phyloP scores from a whole-genome alignment of 208 protist genomes.

The Leishmania braziliensis region DNA sequence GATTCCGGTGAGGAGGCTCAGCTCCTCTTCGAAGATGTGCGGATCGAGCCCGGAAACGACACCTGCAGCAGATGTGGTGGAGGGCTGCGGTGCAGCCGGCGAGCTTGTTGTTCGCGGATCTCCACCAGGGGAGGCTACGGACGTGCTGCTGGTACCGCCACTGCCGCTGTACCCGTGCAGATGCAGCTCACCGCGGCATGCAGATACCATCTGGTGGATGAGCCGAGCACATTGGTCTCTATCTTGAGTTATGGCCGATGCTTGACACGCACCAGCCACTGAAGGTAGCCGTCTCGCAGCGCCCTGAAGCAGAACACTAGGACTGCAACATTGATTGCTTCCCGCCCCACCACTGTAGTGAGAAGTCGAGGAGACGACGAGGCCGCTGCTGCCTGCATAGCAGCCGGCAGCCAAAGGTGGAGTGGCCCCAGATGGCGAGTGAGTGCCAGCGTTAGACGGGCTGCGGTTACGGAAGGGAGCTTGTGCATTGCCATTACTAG shows the following conservation, averaged over 20 bases:
- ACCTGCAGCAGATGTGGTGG: slow-evolving; percentile 5
- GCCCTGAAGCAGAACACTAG: slow-evolving; percentile 18
- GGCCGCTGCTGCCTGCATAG: slow-evolving; percentile 18
- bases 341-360: slow-evolving; percentile 2
- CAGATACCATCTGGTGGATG: slow-evolving; percentile 49
- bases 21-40: slow-evolving; percentile 46
- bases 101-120: slow-evolving; percentile 31
- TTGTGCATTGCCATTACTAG: slow-evolving; percentile 21
- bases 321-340: slow-evolving; percentile 7
- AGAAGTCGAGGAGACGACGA: neutral
- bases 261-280: slow-evolving; percentile 47
- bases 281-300: slow-evolving; percentile 48
- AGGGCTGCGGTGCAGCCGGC: slow-evolving; percentile 15
- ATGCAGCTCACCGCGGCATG: slow-evolving; percentile 43
- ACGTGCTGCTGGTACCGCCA: slow-evolving; percentile 2
- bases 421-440: slow-evolving; percentile 32
- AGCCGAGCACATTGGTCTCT: slow-evolving; percentile 45
- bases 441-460: slow-evolving; percentile 15
- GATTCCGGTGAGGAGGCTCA: slow-evolving; percentile 42
- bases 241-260: slow-evolving; percentile 40
- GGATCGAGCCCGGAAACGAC: slow-evolving; percentile 7
- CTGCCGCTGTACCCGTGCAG: slow-evolving; percentile 25
- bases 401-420: slow-evolving; percentile 20
- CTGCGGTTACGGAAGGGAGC: slow-evolving; percentile 15
- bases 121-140: slow-evolving; percentile 25